A percentile compares a stretch with the other conserved stretches of the same genome.
These are phyloP conservation scores for Rehmannia glutinosa DNA, from an alignment of 257 asterid genomes.

Conservation along the genomic window DNA sequence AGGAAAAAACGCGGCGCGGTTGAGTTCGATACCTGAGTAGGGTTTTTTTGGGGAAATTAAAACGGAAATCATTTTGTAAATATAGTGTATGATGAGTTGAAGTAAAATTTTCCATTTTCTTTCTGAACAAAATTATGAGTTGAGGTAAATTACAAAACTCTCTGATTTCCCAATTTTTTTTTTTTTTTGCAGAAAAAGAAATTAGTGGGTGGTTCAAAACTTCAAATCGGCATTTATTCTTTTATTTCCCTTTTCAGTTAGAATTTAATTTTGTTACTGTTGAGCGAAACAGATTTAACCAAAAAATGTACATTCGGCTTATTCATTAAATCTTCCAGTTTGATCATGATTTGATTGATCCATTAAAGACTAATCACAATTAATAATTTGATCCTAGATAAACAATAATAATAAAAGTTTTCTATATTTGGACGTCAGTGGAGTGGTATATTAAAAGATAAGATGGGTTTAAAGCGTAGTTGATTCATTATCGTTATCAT, in stretches of 20 bases:
- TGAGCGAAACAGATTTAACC: neutral
- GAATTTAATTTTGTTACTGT: slow-evolving; percentile 20
- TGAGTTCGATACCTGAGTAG: slow-evolving; percentile 82
- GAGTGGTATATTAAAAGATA: neutral
- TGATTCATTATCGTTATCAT: neutral
- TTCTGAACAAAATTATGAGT: slow-evolving; percentile 3
- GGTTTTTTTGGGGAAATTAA: slow-evolving; percentile 24
- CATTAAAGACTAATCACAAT: neutral
- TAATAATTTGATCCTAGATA: neutral
- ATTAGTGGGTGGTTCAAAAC: neutral
- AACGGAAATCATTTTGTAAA: slow-evolving; percentile 30
- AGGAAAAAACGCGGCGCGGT: slow-evolving; percentile 40
- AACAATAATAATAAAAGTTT: no score
- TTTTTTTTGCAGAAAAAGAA: neutral
- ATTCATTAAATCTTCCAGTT: neutral
- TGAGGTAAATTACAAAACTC: neutral
- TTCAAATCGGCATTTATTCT: neutral
- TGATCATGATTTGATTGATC: neutral
- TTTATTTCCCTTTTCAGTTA: neutral
- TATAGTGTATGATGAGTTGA: slow-evolving; percentile 18
- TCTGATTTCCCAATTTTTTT: no score
- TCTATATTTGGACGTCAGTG: neutral
- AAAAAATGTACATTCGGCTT: neutral
- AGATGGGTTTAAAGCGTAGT: neutral
- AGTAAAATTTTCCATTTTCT: neutral